Evolutionary conservation across 2,329 filamentous ascomycete species (phyloP).

Genomic region (Mycosphaerelloides madeirae): DNA sequence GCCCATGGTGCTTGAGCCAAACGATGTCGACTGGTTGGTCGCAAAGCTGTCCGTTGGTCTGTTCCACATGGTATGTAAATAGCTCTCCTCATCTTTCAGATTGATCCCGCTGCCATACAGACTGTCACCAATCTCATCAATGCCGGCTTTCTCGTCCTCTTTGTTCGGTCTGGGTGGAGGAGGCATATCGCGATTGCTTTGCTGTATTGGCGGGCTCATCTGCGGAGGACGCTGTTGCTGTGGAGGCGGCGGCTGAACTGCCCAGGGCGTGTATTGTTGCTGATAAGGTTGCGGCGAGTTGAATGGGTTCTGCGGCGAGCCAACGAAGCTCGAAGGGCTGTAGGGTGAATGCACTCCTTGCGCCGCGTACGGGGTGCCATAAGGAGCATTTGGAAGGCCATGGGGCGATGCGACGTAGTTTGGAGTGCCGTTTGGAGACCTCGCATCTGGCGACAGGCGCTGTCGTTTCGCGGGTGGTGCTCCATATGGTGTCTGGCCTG

Average conservation of each 20-base stretch:
- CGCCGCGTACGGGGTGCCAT: slow-evolving; percentile 37
- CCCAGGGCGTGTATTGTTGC: slow-evolving; percentile 12
- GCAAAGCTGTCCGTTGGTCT: slow-evolving; percentile 32
- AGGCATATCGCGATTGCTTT: slow-evolving; percentile 45
- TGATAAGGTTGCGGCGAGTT: slow-evolving; percentile 31
- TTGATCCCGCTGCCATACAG: slow-evolving; percentile 82
- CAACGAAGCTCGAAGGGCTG: slow-evolving; percentile 22
- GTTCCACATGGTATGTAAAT: slow-evolving; percentile 64
- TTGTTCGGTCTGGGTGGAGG: slow-evolving; percentile 57
- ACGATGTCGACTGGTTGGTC: slow-evolving; percentile 39
- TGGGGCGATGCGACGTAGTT: slow-evolving; percentile 36
- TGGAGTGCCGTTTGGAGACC: slow-evolving; percentile 54
- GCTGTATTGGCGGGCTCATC: slow-evolving; percentile 20
- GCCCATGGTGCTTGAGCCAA: slow-evolving; percentile 40
- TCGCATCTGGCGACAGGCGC: slow-evolving; percentile 63
- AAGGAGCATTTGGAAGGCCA: slow-evolving; percentile 36
- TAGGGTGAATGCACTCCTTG: slow-evolving; percentile 28
- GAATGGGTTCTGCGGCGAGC: slow-evolving; percentile 28
- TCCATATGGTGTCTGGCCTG: slow-evolving; percentile 34
- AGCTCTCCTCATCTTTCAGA: slow-evolving; percentile 79
- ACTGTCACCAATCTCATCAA: slow-evolving; percentile 77
- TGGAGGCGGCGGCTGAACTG: slow-evolving; percentile 9
- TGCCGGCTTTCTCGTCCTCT: slow-evolving; percentile 50
- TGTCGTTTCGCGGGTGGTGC: slow-evolving; percentile 69
- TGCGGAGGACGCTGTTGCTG: slow-evolving; percentile 18